phyloP scores from a whole-genome alignment of 768 basidiomycete genomes.

The Clathrus columnatus region DNA sequence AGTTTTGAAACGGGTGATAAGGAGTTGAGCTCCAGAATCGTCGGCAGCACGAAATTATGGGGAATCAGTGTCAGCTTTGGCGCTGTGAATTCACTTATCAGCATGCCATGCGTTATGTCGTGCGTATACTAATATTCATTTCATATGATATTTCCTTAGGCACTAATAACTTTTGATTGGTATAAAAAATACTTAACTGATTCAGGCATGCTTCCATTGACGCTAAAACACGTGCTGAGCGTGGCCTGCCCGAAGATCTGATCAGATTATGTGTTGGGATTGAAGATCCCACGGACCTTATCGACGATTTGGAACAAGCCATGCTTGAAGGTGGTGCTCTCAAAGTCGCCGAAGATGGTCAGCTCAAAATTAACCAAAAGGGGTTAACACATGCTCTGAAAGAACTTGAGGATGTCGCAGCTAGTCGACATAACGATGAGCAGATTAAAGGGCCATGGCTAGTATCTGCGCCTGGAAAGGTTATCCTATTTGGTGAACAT shows the following conservation, averaged over 20 bases:
- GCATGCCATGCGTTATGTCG: constrained; percentile 99
- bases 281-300: constrained; percentile 85
- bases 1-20: constrained; percentile 93
- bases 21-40: constrained; percentile 81
- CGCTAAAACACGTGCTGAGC: constrained; percentile 86
- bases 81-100: constrained; percentile 94
- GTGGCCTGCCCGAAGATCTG: constrained; percentile 96
- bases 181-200: constrained; percentile 1
- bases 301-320: constrained; percentile 92
- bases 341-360: constrained; percentile 38
- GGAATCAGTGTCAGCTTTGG: constrained; percentile 98
- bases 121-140: constrained; percentile 38
- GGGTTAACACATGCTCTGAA: constrained; percentile 56
- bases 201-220: constrained; percentile 94
- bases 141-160: background rate
- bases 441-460: constrained; percentile 51
- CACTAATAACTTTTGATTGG: constrained; percentile 6
- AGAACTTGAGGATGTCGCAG: constrained; percentile 36
- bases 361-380: constrained; percentile 26
- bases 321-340: constrained; percentile 90
- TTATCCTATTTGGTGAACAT: constrained; percentile 97
- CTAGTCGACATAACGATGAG: constrained; percentile 21
- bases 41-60: constrained; percentile 90
- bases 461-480: constrained; percentile 94
- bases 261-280: constrained; percentile 98